Conservation (phyloP, 345 rosid genomes). For the Lepidium didymum region DNA sequence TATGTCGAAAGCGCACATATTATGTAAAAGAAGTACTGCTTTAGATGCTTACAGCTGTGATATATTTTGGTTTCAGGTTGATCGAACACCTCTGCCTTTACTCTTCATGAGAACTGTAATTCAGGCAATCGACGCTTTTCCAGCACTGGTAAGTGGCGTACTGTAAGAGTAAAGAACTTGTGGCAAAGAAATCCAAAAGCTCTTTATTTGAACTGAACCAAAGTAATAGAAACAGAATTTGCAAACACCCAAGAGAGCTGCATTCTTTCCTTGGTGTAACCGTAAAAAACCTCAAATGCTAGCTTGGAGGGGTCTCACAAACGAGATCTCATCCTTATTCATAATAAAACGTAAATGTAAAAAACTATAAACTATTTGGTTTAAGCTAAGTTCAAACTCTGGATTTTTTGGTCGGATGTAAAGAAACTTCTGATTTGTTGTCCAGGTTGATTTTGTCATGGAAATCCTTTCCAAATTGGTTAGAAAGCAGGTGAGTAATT, state of each 20-base stretch:
- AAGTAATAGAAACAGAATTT: neutral
- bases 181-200: neutral
- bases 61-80: constrained; percentile 59
- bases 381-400: neutral
- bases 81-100: constrained; percentile 78
- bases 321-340: neutral
- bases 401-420: neutral
- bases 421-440: neutral
- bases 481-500: constrained; percentile 63
- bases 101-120: constrained; percentile 99
- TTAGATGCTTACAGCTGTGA: constrained; percentile 2
- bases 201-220: neutral
- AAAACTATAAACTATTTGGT: neutral
- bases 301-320: neutral
- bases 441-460: constrained; percentile 95
- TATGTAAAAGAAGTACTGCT: neutral
- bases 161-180: neutral
- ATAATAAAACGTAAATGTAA: neutral
- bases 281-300: neutral
- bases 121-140: constrained; percentile 94
- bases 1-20: constrained; percentile 28
- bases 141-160: constrained; percentile 56
- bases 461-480: constrained; percentile 91
- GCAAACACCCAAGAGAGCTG: neutral
- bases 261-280: neutral